Base-by-base conservation (phyloP, 768 basidiomycete genomes). In the Rubroboletus satanas region DNA sequence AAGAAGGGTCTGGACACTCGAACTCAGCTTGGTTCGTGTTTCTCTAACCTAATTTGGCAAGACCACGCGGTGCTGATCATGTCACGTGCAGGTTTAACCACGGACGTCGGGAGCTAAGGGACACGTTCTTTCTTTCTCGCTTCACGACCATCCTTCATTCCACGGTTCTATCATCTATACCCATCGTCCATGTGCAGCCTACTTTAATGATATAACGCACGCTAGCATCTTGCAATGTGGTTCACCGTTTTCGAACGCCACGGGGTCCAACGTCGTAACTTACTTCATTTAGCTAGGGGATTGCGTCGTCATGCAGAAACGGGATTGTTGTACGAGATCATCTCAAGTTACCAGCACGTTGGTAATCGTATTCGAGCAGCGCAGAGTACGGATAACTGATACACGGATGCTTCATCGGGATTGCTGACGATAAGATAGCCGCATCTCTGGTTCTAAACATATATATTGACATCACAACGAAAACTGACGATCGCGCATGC, bases 1-100 rank as follows among this genome's bases (percentile, higher is more conserved):
- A 18, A 82, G 97, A 54, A 78, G 97, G 54, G 97, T 99, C 15
- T 99, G 97, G 97, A 99, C 97, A 10, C 78, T 99, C 54, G 97
- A 99, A 76, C 79, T 98, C 55, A 94, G 92, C 71, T 75, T 98
- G 79, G 94, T 98, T 57, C 46, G 77, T 73, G 54, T 49, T 11
- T 43, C 26, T 43, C 33, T 29, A n/a, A 18, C 44, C 10, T 10
- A 14, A 32, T 38, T 54, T 49, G 38, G 37, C 28, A 35, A 38
- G 10, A 12, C 15, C 12, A 28, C 15, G 12, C 11, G 5, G n/a
- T 43, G 18, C 45, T 63, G 45, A 57, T 51, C 32, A 9, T 2
- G 31, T 43, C 50, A 28, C 23, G 23, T 48, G 28, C 21, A 67
- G 66, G 66, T 67, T 51, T 67, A 46, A 64, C 36, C 9, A 37